Conservation (phyloP, 495 filamentous ascomycete genomes). For the Lasiosphaeria hispida region DNA sequence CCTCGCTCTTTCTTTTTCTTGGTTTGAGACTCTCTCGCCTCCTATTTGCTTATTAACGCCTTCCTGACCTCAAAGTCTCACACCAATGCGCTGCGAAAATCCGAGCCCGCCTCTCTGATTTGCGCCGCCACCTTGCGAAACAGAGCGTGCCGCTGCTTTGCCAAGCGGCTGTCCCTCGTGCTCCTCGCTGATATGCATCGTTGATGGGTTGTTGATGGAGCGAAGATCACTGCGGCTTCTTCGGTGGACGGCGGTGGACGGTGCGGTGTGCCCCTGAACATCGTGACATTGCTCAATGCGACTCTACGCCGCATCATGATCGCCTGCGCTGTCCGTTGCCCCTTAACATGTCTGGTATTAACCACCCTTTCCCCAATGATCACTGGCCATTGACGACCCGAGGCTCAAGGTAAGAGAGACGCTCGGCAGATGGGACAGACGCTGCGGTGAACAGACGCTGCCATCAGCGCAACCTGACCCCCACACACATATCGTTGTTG, state of each 20-base stretch:
- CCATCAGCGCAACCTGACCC: constrained; percentile 7
- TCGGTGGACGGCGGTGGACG: not conserved
- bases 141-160: too few relatives aligned
- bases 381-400: not conserved
- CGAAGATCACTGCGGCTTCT: not conserved
- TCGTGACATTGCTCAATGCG: not conserved
- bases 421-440: not conserved
- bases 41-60: too few relatives aligned
- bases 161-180: too few relatives aligned
- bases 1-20: not conserved
- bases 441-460: not conserved
- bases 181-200: too few relatives aligned
- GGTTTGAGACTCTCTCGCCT: too few relatives aligned
- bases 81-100: too few relatives aligned
- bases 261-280: not conserved
- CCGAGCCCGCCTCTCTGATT: too few relatives aligned
- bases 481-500: constrained; percentile 6
- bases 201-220: too few relatives aligned
- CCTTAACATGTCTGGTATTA: not conserved
- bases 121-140: too few relatives aligned
- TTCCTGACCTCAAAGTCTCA: too few relatives aligned
- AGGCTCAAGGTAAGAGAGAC: not conserved
- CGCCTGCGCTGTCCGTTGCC: not conserved
- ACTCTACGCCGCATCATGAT: constrained; percentile 10
- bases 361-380: too few relatives aligned